Conservation (phyloP, 169 alveolate genomes). For the Babesia divergens region DNA sequence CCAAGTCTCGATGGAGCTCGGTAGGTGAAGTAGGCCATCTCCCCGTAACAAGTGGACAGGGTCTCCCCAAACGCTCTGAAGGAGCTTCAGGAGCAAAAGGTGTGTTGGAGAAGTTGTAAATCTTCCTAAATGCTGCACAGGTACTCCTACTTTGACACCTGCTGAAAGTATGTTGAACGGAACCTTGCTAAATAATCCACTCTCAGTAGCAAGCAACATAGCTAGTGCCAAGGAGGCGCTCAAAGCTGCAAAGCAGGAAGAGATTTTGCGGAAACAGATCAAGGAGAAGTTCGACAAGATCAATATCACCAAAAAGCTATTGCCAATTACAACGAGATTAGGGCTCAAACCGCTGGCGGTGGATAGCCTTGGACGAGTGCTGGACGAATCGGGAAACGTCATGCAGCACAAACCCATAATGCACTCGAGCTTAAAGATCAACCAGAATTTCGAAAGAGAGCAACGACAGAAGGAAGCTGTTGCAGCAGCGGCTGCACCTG, state of each 20-base stretch:
- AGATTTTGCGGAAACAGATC: conserved; percentile 46
- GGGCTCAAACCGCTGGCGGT: conserved; percentile 57
- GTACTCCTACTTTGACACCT: conserved; percentile 3
- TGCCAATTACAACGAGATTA: conserved; percentile 39
- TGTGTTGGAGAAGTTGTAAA: not conserved
- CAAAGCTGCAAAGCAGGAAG: conserved; percentile 69
- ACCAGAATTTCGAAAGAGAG: conserved; percentile 68
- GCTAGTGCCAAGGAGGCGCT: conserved; percentile 73
- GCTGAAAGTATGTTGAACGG: conserved; percentile 16
- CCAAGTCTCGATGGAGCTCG: conserved; percentile 5
- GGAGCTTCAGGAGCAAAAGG: not conserved
- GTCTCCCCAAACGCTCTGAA: not conserved
- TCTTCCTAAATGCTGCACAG: not conserved
- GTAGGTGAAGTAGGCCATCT: not conserved
- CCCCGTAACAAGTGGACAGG: not conserved
- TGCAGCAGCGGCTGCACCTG: conserved; percentile 8
- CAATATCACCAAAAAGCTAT: conserved; percentile 34
- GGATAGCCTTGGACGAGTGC: conserved; percentile 73
- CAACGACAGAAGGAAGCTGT: conserved; percentile 59
- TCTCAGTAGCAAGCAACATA: conserved; percentile 35
- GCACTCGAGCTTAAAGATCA: conserved; percentile 72
- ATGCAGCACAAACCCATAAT: conserved; percentile 68
- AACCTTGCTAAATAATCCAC: not conserved
- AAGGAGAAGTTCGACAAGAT: conserved; percentile 54
- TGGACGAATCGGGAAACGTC: conserved; percentile 76